Base-by-base conservation (phyloP, 192 early-diverging fungal species). In the Chytriomyces confervae region DNA sequence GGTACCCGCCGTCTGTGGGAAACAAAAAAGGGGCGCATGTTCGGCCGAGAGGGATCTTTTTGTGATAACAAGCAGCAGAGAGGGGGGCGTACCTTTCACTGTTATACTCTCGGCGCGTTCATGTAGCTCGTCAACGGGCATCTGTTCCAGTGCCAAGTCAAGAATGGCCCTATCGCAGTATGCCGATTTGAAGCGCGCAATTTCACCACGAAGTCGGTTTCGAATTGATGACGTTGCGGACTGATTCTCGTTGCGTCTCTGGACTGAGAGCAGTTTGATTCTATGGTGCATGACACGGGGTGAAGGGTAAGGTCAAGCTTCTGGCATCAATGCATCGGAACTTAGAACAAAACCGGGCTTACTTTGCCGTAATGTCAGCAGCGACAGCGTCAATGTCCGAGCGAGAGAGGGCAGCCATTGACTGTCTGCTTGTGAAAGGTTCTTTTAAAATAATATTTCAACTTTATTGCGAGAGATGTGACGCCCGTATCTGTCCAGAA, bases 41-140 rank as follows among this genome's bases (percentile, higher is more conserved):
- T 72, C 11, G 46, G 20, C 16, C 68, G 67, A 47, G 68, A 44
- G 44, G 5, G 9, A 36, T n/a, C 18, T 9, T 11, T 11, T 48
- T 48, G 16, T 29, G 50, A 16, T 24, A 11, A 78, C 77, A 20
- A 23, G 64, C 5, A 23, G 64, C 5, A 11, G 45, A 8, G 29
- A 29, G 43, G 13, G 43, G 13, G 36, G 2, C 36, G 3, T 36
- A 36, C 36, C 36, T 36, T 36, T 36, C 36, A 36, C 36, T 36
- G 36, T 36, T 3, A 36, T 36, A 36, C 36, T 36, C 66, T 69
- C 66, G 13, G 83, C 84, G 29, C 76, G 63, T 9, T 71, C 78
- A 62, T 84, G 84, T 0, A 84, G 69, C 60, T 45, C 23, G 23
- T 76, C 81, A 0, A 84, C 64, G 9, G 84, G 84, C 29, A 84